A percentile compares a stretch with the other conserved stretches of the same genome.
Evolutionary conservation across 345 rosid genomes (phyloP).

Genomic region (Draba incana): DNA sequence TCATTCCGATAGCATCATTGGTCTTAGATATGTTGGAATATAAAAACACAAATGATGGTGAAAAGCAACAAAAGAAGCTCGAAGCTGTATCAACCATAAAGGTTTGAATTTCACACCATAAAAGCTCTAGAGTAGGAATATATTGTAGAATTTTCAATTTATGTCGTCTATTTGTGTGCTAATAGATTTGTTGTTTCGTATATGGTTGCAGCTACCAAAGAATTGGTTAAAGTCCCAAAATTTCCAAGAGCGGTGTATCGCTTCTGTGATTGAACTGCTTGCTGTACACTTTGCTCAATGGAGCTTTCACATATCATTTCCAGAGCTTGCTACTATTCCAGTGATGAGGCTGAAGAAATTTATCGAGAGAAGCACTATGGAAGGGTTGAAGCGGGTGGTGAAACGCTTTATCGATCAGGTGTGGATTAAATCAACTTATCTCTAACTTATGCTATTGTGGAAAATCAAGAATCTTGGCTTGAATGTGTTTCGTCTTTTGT

Average conservation of each 20-base stretch:
- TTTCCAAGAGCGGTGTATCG: conserved; percentile 73
- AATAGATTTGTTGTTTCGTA: conserved; percentile 7
- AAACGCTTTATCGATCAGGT: conserved; percentile 90
- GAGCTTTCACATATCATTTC: conserved; percentile 91
- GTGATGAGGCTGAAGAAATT: conserved; percentile 67
- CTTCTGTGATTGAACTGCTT: conserved; percentile 70
- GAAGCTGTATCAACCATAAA: conserved; percentile 61
- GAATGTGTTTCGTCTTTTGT: conserved; percentile 7
- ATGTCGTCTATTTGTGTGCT: conserved; percentile 11
- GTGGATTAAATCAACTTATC: background rate
- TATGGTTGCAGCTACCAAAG: conserved; percentile 72
- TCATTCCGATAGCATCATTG: conserved; percentile 74
- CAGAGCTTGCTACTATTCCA: conserved; percentile 85
- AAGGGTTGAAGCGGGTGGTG: conserved; percentile 58
- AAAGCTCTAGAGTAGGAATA: background rate
- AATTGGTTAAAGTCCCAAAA: conserved; percentile 82
- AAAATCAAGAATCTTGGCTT: conserved; percentile 10
- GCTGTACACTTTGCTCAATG: conserved; percentile 79
- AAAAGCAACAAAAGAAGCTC: conserved; percentile 56
- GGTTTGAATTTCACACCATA: conserved; percentile 48
- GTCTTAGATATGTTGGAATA: conserved; percentile 80
- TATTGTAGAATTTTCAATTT: conserved; percentile 1
- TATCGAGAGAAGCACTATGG: conserved; percentile 57
- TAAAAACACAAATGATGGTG: conserved; percentile 61
- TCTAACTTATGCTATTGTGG: conserved; percentile 3